Conservation (phyloP, 257 asterid genomes). For the Verbascum thapsus region DNA sequence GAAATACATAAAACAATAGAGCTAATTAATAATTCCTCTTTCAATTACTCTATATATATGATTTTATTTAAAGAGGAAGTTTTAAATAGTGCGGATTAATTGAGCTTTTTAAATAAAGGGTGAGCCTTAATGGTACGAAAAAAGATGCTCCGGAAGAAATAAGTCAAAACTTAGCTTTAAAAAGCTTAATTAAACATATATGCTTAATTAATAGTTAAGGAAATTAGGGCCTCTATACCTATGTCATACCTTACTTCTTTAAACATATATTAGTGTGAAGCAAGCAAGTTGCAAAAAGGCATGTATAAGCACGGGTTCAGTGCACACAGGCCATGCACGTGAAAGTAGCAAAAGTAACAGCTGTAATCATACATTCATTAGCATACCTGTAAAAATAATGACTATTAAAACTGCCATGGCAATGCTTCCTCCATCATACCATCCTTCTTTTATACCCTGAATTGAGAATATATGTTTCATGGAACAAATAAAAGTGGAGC, state of each 20-base stretch:
- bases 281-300: conserved; percentile 18
- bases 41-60: too few species aligned
- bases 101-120: too few species aligned
- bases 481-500: conserved; percentile 25
- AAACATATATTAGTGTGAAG: neutral
- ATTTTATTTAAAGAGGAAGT: too few species aligned
- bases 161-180: too few species aligned
- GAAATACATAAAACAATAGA: too few species aligned
- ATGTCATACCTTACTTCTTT: neutral
- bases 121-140: too few species aligned
- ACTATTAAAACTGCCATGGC: conserved; percentile 86
- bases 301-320: conserved; percentile 4
- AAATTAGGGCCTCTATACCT: neutral
- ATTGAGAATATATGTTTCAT: conserved; percentile 21
- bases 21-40: too few species aligned
- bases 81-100: too few species aligned
- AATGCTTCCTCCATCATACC: conserved; percentile 99
- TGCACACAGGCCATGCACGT: conserved; percentile 13
- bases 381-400: conserved; percentile 78
- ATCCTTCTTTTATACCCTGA: conserved; percentile 94
- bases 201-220: too few species aligned
- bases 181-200: too few species aligned
- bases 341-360: conserved; percentile 7
- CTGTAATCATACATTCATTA: neutral
- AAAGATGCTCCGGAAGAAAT: too few species aligned